These are phyloP conservation scores for Mycotypha africana DNA, from an alignment of 371 early-diverging fungal species.

Conservation along the genomic window DNA sequence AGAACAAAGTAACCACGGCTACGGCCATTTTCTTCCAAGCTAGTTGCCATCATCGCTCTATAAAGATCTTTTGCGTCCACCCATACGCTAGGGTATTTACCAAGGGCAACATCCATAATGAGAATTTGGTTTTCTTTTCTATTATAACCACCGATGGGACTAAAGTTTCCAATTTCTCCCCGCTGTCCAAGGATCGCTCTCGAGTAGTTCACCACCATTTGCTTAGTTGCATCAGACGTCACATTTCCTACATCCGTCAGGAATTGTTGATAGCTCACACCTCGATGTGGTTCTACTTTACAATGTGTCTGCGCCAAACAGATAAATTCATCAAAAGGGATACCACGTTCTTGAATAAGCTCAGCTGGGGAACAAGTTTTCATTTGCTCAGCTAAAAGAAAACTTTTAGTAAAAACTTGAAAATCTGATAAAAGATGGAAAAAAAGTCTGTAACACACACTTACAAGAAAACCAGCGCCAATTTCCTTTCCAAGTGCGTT, in stretches of 20 bases:
- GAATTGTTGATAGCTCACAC: constrained; percentile 65
- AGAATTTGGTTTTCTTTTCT: constrained; percentile 59
- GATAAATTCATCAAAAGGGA: constrained; percentile 82
- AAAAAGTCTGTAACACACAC: no score
- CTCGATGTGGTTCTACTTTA: constrained; percentile 63
- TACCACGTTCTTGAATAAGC: constrained; percentile 68
- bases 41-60: constrained; percentile 61
- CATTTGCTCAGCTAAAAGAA: constrained; percentile 72
- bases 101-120: constrained; percentile 73
- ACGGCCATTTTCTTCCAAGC: constrained; percentile 60
- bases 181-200: constrained; percentile 71
- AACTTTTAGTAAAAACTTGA: no score
- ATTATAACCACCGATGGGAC: constrained; percentile 66
- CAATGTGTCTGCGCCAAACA: constrained; percentile 83
- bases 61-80: constrained; percentile 61
- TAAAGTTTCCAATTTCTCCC: constrained; percentile 52
- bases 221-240: constrained; percentile 58
- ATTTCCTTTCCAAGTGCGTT: constrained; percentile 85
- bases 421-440: no score
- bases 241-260: constrained; percentile 60
- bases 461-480: constrained; percentile 75
- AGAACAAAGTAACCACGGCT: constrained; percentile 84
- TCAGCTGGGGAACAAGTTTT: constrained; percentile 75
- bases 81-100: constrained; percentile 80
- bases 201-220: constrained; percentile 83